Evolutionary conservation across 805 yeast genomes (phyloP).

Genomic region (Starmerella vaccinii): DNA sequence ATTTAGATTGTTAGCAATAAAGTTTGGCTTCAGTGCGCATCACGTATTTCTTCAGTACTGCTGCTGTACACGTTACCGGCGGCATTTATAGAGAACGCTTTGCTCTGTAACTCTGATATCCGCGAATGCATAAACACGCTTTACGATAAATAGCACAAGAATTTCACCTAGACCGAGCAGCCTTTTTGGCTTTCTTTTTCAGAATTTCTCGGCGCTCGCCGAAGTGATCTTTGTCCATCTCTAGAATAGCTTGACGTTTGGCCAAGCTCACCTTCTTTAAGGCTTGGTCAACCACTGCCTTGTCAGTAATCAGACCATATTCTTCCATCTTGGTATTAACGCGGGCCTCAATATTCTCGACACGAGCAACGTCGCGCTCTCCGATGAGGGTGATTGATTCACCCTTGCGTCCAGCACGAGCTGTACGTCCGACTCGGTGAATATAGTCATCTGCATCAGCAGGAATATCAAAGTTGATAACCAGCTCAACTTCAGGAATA

Average conservation of each 20-base stretch:
- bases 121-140: too few species aligned
- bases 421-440: constrained; percentile 97
- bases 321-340: constrained; percentile 71
- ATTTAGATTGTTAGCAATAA: too few species aligned
- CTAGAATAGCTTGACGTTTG: constrained; percentile 82
- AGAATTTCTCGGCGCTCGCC: constrained; percentile 60
- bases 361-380: constrained; percentile 72
- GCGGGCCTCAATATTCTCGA: constrained; percentile 78
- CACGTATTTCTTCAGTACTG: too few species aligned
- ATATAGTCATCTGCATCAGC: constrained; percentile 94
- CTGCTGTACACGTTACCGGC: too few species aligned
- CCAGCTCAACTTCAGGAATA: constrained; percentile 85
- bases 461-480: constrained; percentile 85
- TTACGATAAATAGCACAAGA: background rate
- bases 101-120: too few species aligned
- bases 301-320: constrained; percentile 61
- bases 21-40: too few species aligned
- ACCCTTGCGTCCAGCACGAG: constrained; percentile 92
- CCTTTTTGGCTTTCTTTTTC: constrained; percentile 27
- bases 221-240: constrained; percentile 82
- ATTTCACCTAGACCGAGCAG: background rate
- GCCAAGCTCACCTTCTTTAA: constrained; percentile 66
- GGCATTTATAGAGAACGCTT: too few species aligned
- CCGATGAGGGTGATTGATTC: constrained; percentile 72
- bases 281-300: constrained; percentile 61